phyloP scores from a whole-genome alignment of 192 early-diverging fungal species.

The Linnemannia elongata region DNA sequence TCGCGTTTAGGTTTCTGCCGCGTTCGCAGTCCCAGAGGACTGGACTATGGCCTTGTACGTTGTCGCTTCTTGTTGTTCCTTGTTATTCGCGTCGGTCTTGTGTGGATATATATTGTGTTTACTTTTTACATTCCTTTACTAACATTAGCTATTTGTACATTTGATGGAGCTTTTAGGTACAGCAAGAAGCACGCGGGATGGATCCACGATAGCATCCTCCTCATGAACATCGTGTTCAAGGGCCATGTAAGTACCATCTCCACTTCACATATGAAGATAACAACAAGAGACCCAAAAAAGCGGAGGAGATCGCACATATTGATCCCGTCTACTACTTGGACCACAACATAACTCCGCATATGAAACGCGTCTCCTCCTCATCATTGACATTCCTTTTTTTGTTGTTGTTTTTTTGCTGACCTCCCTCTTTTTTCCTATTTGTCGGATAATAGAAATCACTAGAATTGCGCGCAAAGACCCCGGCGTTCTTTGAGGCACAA shows the following conservation, averaged over 20 bases:
- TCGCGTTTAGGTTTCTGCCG: constrained; percentile 29
- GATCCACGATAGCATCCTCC: constrained; percentile 45
- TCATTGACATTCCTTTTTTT: not conserved
- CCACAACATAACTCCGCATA: not conserved
- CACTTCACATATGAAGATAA: not conserved
- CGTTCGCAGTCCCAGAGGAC: constrained; percentile 29
- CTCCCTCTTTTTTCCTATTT: not conserved
- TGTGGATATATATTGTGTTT: not conserved
- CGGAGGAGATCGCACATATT: not conserved
- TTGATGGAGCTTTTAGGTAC: constrained; percentile 18
- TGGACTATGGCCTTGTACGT: constrained; percentile 53
- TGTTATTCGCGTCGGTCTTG: not conserved
- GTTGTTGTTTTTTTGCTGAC: not conserved
- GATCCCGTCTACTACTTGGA: not conserved
- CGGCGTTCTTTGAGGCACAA: constrained; percentile 33
- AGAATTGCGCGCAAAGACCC: constrained; percentile 45
- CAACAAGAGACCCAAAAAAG: not conserved
- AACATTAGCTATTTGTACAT: not conserved
- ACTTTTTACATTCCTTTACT: not conserved
- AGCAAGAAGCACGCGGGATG: constrained; percentile 55
- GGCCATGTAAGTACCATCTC: constrained; percentile 24
- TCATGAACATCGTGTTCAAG: constrained; percentile 45
- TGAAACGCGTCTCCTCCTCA: constrained; percentile 1
- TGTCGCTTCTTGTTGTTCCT: not conserved
- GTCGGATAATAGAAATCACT: constrained; percentile 29